A percentile compares a stretch with the other conserved stretches of the same genome.
Conservation (phyloP, 1,284 basidiomycete species). For the Trichosporon faecale region DNA sequence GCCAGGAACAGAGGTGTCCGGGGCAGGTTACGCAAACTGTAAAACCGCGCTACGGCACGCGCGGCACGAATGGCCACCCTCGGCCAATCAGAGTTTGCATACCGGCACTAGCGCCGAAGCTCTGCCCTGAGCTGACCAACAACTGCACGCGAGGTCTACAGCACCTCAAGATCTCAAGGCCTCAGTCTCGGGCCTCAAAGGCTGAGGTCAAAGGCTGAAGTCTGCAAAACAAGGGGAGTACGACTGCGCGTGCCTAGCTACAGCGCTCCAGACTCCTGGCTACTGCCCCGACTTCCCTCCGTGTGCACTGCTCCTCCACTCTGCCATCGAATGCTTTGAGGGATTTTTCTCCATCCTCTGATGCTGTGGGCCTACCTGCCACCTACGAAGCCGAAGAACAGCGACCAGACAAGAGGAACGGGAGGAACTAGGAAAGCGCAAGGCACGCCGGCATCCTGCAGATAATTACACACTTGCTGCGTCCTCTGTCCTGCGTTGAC, state of each 20-base stretch:
- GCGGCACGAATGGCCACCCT: not conserved
- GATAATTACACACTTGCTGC: not conserved
- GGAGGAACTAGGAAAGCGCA: not conserved
- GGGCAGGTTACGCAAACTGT: not conserved
- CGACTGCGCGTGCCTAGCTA: slow-evolving; percentile 1
- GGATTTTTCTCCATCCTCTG: not conserved
- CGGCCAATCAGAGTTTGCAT: not conserved
- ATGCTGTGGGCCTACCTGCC: too few relatives aligned
- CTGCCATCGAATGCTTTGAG: not conserved
- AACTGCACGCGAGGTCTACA: not conserved
- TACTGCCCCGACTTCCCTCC: not conserved
- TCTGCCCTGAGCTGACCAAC: not conserved
- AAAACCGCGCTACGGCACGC: slow-evolving; percentile 5
- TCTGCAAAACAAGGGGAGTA: not conserved
- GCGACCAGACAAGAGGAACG: not conserved
- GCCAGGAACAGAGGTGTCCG: not conserved
- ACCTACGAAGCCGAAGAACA: too few relatives aligned
- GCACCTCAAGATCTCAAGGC: not conserved
- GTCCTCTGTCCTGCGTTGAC: not conserved
- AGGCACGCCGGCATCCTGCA: not conserved
- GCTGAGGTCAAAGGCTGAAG: not conserved
- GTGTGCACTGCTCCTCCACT: not conserved
- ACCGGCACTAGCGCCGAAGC: not conserved
- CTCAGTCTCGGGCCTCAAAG: not conserved
- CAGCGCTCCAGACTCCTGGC: slow-evolving; percentile 1